phyloP scores from a whole-genome alignment of 1,284 basidiomycete species.

The Paramarasmius palmivorus region DNA sequence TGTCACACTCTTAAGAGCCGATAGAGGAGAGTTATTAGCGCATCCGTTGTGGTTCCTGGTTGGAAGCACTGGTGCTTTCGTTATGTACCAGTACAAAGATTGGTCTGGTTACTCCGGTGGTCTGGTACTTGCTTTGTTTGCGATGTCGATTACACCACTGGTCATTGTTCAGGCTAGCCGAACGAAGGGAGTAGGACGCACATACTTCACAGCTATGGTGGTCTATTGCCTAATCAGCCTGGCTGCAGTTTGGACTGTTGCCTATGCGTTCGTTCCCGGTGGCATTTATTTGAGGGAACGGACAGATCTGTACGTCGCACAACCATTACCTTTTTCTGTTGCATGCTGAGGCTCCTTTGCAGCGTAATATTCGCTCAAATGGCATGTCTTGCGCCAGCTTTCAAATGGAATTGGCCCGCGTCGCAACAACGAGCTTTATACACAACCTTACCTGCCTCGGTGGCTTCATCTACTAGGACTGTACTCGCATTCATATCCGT shows the following conservation, averaged over 20 bases:
- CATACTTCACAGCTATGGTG: constrained; percentile 60
- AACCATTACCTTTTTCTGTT: background rate
- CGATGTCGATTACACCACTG: constrained; percentile 64
- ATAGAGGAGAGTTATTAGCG: constrained; percentile 27
- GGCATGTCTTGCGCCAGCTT: constrained; percentile 47
- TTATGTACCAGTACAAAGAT: constrained; percentile 62
- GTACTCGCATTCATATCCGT: constrained; percentile 47
- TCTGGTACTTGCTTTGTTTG: constrained; percentile 65
- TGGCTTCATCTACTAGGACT: constrained; percentile 25
- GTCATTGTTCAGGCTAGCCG: constrained; percentile 47
- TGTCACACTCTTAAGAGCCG: constrained; percentile 18
- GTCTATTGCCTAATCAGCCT: constrained; percentile 68
- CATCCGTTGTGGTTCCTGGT: constrained; percentile 54
- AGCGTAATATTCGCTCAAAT: constrained; percentile 58
- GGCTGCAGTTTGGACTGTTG: constrained; percentile 81
- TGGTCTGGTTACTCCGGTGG: constrained; percentile 82
- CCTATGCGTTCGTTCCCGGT: constrained; percentile 93
- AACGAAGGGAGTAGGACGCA: constrained; percentile 40
- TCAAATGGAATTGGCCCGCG: constrained; percentile 40
- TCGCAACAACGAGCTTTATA: constrained; percentile 5
- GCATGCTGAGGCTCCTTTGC: constrained; percentile 4
- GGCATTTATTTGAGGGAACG: constrained; percentile 80
- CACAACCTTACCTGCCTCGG: constrained; percentile 14
- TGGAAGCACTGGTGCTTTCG: constrained; percentile 52
- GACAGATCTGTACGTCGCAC: constrained; percentile 62